Evolutionary conservation across 208 protist species (phyloP).

Genomic region (Sergeia podlipaevii): DNA sequence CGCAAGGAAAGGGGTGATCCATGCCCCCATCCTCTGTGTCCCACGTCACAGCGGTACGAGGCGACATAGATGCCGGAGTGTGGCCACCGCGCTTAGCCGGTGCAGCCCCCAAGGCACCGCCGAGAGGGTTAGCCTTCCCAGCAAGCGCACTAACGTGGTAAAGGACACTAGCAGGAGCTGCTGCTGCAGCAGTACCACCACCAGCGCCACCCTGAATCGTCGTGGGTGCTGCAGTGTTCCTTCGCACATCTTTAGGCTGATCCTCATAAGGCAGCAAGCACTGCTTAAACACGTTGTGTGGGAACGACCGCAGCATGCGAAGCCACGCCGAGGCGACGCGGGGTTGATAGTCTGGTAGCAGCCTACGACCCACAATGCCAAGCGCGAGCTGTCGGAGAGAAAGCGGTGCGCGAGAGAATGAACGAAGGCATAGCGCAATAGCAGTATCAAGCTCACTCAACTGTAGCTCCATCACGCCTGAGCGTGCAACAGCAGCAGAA

Average conservation of each 20-base stretch:
- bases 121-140: slow-evolving; percentile 1
- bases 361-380: slow-evolving; percentile 30
- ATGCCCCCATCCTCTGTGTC: background rate
- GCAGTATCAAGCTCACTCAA: background rate
- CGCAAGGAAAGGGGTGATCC: no score
- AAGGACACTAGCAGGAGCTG: no score
- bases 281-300: slow-evolving; percentile 16
- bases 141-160: slow-evolving; percentile 5
- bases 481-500: background rate
- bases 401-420: background rate
- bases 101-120: no score
- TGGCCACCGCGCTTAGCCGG: no score
- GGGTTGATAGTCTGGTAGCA: slow-evolving; percentile 42
- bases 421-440: background rate
- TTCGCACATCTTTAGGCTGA: background rate
- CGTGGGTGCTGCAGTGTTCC: background rate
- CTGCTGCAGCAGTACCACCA: no score
- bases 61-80: background rate
- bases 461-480: background rate
- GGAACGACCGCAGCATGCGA: slow-evolving; percentile 17
- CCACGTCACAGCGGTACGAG: background rate
- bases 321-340: slow-evolving; percentile 35
- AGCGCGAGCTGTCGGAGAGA: slow-evolving; percentile 40
- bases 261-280: slow-evolving; percentile 16
- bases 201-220: background rate